Conservation (phyloP, 2,329 filamentous ascomycete genomes). For the Bipolaris sorokiniana region DNA sequence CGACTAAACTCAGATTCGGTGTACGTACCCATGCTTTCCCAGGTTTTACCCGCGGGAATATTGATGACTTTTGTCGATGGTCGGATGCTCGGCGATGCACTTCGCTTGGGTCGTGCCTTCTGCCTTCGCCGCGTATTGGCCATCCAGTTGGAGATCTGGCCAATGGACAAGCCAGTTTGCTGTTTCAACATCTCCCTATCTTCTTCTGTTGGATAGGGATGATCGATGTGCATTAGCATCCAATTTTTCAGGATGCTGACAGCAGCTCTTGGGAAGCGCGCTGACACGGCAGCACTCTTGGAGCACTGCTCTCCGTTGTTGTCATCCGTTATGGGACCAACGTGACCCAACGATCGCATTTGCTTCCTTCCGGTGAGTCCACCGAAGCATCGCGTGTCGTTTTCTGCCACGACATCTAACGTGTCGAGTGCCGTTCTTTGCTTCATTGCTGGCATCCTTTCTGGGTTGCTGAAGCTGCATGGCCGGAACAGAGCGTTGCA, state of each 20-base stretch:
- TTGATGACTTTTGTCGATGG: conserved; percentile 70
- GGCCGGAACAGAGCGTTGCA: conserved; percentile 57
- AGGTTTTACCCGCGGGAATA: conserved; percentile 70
- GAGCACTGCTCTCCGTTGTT: conserved; percentile 31
- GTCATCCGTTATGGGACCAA: conserved; percentile 46
- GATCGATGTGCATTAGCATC: conserved; percentile 77
- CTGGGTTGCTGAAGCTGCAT: conserved; percentile 54
- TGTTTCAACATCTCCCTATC: conserved; percentile 81
- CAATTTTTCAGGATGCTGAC: conserved; percentile 83
- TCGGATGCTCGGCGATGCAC: conserved; percentile 71
- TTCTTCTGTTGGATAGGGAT: conserved; percentile 87
- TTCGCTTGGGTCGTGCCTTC: conserved; percentile 73
- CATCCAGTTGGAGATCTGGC: conserved; percentile 90
- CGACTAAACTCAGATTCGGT: conserved; percentile 19
- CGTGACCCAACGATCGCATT: conserved; percentile 44
- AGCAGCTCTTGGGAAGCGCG: conserved; percentile 76
- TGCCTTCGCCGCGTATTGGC: conserved; percentile 85
- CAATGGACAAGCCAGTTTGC: conserved; percentile 79
- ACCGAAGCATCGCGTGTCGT: conserved; percentile 41
- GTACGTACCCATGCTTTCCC: conserved; percentile 51
- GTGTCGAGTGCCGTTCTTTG: conserved; percentile 54
- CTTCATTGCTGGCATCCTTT: conserved; percentile 36
- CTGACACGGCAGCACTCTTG: conserved; percentile 45
- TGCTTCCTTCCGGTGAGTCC: conserved; percentile 49
- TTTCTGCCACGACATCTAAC: conserved; percentile 55